Percentiles rank a stretch among this genome's conserved stretches.
phyloP scores from a whole-genome alignment of 805 yeast species.

The Saccharomycopsis vini region DNA sequence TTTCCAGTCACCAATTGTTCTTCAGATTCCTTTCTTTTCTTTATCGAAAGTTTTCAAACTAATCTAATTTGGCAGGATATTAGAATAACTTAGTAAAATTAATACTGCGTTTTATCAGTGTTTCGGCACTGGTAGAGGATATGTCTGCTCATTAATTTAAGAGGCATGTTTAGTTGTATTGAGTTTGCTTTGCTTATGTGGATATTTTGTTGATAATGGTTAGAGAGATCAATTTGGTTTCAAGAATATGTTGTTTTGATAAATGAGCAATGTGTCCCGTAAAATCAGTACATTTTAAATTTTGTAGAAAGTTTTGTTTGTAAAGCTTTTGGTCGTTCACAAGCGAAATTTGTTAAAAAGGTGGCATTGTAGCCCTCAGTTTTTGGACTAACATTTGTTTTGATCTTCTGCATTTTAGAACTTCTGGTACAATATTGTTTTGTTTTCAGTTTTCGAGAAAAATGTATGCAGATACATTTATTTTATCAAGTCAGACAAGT shows the following conservation, averaged over 20 bases:
- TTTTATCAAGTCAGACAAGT: no score
- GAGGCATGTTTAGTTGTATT: conserved; percentile 9
- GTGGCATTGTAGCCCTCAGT: no score
- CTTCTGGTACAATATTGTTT: no score
- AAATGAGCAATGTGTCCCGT: conserved; percentile 37
- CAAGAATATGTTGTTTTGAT: conserved; percentile 32
- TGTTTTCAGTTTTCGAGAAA: no score
- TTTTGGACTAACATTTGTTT: no score
- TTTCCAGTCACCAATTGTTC: no score
- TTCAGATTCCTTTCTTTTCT: no score
- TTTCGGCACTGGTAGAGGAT: neutral
- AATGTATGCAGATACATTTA: no score
- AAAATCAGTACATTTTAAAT: conserved; percentile 32
- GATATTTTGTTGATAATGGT: conserved; percentile 13
- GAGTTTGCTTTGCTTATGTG: conserved; percentile 5
- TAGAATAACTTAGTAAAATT: conserved; percentile 5
- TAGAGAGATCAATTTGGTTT: conserved; percentile 35
- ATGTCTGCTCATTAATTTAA: conserved; percentile 19
- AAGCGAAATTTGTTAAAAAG: no score
- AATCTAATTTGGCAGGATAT: conserved; percentile 1
- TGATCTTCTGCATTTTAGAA: no score
- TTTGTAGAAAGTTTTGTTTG: no score
- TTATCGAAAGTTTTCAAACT: conserved; percentile 19
- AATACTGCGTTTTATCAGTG: neutral
- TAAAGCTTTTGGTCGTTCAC: no score